Base-by-base conservation (phyloP, 169 alveolate species). In the Babesia bigemina region DNA sequence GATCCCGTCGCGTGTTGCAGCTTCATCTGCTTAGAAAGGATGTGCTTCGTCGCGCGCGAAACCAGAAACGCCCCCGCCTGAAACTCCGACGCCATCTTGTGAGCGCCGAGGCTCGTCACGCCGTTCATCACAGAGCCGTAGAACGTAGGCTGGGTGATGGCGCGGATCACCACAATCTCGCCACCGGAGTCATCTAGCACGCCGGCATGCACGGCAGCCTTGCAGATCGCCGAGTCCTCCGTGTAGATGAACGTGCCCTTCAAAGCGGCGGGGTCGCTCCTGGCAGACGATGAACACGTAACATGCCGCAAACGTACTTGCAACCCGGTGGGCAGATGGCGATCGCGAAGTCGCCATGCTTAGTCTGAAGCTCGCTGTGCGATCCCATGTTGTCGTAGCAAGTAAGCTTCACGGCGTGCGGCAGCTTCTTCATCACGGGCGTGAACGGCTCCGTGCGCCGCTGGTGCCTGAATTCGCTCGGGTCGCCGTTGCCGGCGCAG, bases 191-290 rank as follows among this genome's bases (percentile, higher is more conserved):
- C 79, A 28, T 75, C 90, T 4, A 94, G 57, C 22, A 87, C 94
- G 10, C 97, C 97, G 44, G 95, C 90, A 55, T 94, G 97, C 52
- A 92, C 89, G n/a, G 97, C 97, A 11, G 97, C 95, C 79, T 94
- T 92, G 84, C 97, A 94, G 24, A 93, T 94, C 26, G 94, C 86
- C 16, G 96, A 92, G 59, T 94, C 97, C 24, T 88, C 94, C 14
- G 97, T 92, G 74, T 94, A 94, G 36, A 94, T 74, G 69, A 75
- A 91, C 21, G 95, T 92, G 47, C 97, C 97, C 65, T 89, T 92
- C 14, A 94, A 21, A 4, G 74, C 33, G 0, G 92, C 86, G 10
- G 84, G 88, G 2, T 81, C 88, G 28, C 63, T 62, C 77, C 86
- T 77, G 45, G 16, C 22, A 19, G 17, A 33, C 8, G 2, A 17